A percentile compares a stretch with the other conserved stretches of the same genome.
These are phyloP conservation scores for Vitis hybrid DNA, from an alignment of 177 flowering plant species.

Conservation along the genomic window DNA sequence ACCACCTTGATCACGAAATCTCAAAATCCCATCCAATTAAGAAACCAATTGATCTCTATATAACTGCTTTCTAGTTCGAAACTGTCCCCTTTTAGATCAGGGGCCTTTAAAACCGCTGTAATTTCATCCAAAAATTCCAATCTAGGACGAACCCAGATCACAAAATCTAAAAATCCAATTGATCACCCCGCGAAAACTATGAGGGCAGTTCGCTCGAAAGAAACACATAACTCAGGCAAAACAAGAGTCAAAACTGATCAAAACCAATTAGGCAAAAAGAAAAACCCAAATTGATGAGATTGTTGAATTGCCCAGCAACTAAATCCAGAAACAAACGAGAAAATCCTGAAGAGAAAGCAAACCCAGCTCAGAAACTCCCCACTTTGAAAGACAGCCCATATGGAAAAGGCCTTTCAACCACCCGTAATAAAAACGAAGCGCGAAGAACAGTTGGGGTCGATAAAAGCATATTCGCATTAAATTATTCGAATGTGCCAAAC, in stretches of 20 bases:
- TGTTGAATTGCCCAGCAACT: slow-evolving; percentile 4
- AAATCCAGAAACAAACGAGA: slow-evolving; percentile 8
- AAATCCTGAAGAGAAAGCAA: background rate
- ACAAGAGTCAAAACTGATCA: background rate
- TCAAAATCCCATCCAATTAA: slow-evolving; percentile 10
- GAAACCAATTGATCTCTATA: background rate
- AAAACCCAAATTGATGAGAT: slow-evolving; percentile 14
- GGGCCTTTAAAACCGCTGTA: background rate
- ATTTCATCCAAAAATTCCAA: background rate
- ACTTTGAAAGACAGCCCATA: background rate
- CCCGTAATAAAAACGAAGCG: slow-evolving; percentile 5
- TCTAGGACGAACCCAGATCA: slow-evolving; percentile 1
- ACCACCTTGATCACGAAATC: slow-evolving; percentile 12
- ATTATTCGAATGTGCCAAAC: slow-evolving; percentile 26
- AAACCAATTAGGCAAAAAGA: background rate
- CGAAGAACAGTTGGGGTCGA: slow-evolving; percentile 14
- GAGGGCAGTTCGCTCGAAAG: background rate
- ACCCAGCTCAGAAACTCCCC: slow-evolving; percentile 8
- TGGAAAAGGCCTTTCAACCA: slow-evolving; percentile 1
- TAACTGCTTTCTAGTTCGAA: background rate
- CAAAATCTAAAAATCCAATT: background rate
- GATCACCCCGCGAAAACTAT: slow-evolving; percentile 5
- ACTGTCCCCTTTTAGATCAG: background rate
- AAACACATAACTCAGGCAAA: background rate
- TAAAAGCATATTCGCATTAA: slow-evolving; percentile 35